These are phyloP conservation scores for Mariannaea sp. DNA, from an alignment of 2,329 filamentous ascomycete species.

Conservation along the genomic window DNA sequence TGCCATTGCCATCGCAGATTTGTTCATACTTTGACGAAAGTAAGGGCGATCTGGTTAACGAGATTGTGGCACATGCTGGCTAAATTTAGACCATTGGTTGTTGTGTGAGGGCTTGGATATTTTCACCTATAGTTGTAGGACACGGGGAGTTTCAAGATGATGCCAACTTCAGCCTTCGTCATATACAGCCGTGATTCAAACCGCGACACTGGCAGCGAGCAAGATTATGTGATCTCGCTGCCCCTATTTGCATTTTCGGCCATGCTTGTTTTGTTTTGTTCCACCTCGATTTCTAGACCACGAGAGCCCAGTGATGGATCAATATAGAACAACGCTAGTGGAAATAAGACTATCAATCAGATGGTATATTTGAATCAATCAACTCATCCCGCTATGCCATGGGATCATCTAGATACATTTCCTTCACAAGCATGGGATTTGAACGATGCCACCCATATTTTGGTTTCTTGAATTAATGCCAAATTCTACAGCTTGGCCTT, in stretches of 20 bases:
- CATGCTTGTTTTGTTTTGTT: not conserved
- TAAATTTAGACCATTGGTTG: slow-evolving; percentile 46
- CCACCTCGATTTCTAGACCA: no score
- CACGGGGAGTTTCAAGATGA: slow-evolving; percentile 15
- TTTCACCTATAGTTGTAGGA: slow-evolving; percentile 25
- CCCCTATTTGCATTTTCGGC: not conserved
- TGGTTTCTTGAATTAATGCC: slow-evolving; percentile 3
- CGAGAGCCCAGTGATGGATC: not conserved
- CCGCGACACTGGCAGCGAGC: slow-evolving; percentile 12
- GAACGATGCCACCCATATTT: slow-evolving; percentile 4
- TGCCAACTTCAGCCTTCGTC: slow-evolving; percentile 2
- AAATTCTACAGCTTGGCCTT: slow-evolving; percentile 82
- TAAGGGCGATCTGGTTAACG: slow-evolving; percentile 78
- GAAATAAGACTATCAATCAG: not conserved
- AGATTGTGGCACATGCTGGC: slow-evolving; percentile 94
- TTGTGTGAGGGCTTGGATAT: slow-evolving; percentile 22
- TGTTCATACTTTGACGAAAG: slow-evolving; percentile 72
- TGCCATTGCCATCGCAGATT: slow-evolving; percentile 88
- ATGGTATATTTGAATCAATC: not conserved
- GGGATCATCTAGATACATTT: slow-evolving; percentile 13
- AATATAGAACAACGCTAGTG: slow-evolving; percentile 2
- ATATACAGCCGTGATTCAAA: slow-evolving; percentile 23
- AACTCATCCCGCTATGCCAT: not conserved
- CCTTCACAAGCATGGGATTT: slow-evolving; percentile 4
- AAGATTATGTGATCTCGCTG: slow-evolving; percentile 15